Evolutionary conservation across 495 filamentous ascomycete species (phyloP).

Genomic region (Penicillium antarcticum): DNA sequence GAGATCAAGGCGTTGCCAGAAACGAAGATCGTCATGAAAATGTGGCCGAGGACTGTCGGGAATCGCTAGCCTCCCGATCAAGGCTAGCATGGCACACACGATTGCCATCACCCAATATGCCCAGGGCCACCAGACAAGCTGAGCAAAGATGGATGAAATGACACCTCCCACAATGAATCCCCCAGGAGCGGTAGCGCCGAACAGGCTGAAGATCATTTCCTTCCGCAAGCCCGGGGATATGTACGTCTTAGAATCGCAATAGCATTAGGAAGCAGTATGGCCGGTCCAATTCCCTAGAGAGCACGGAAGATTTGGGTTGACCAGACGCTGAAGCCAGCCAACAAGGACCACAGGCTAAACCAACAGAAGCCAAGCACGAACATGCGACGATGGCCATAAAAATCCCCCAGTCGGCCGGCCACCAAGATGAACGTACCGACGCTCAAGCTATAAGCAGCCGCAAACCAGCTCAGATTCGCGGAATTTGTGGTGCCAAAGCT

Average conservation of each 20-base stretch:
- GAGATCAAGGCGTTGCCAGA: conserved; percentile 42
- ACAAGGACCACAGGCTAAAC: conserved; percentile 57
- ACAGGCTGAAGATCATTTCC: conserved; percentile 58
- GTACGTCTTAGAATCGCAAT: conserved; percentile 44
- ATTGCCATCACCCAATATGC: conserved; percentile 56
- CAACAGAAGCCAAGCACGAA: conserved; percentile 61
- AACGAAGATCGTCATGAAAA: conserved; percentile 10
- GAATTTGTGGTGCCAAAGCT: conserved; percentile 39
- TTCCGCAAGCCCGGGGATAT: conserved; percentile 49
- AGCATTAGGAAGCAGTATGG: conserved; percentile 48
- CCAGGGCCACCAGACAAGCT: conserved; percentile 61
- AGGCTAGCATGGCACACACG: conserved; percentile 35
- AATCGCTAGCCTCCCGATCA: conserved; percentile 41
- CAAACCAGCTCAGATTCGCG: conserved; percentile 44
- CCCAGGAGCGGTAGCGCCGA: conserved; percentile 56
- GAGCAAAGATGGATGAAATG: conserved; percentile 48
- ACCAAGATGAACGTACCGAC: conserved; percentile 65
- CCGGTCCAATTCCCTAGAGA: conserved; percentile 52
- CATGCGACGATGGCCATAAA: conserved; percentile 59
- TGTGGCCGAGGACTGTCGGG: conserved; percentile 35
- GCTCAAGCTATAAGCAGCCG: conserved; percentile 51
- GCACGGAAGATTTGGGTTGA: conserved; percentile 38
- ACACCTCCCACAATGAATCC: conserved; percentile 51
- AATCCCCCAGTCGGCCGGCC: conserved; percentile 61
- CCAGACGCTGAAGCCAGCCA: conserved; percentile 49